Conservation (phyloP, 768 basidiomycete species). For the Termitomyces sp. region DNA sequence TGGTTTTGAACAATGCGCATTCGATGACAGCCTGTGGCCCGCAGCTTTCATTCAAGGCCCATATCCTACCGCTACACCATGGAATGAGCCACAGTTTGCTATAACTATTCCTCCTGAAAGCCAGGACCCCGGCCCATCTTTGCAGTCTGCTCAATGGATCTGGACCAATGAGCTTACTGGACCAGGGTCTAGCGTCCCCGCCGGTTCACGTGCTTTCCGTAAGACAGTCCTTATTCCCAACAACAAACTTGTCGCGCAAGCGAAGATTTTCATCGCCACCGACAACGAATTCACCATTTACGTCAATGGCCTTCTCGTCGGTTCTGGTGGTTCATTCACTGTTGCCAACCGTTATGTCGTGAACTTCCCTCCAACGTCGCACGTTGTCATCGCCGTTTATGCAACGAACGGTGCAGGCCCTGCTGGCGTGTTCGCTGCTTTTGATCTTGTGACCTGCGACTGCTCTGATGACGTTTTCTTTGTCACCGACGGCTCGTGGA, state of each 20-base stretch:
- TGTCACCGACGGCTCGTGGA: slow-evolving; percentile 21
- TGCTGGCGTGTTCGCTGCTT: slow-evolving; percentile 17
- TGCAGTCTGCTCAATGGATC: slow-evolving; percentile 23
- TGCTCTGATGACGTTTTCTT: slow-evolving; percentile 11
- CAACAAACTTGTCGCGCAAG: slow-evolving; percentile 17
- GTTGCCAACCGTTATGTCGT: slow-evolving; percentile 16
- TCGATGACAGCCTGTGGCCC: slow-evolving; percentile 25
- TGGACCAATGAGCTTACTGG: slow-evolving; percentile 25
- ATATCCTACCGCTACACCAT: slow-evolving; percentile 11
- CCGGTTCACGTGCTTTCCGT: slow-evolving; percentile 24
- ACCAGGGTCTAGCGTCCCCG: slow-evolving; percentile 14
- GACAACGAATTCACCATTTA: slow-evolving; percentile 25
- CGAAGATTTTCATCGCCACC: slow-evolving; percentile 19
- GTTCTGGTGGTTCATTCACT: slow-evolving; percentile 15
- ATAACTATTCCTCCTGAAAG: slow-evolving; percentile 13
- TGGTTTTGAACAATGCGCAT: slow-evolving; percentile 24
- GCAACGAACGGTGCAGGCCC: slow-evolving; percentile 11
- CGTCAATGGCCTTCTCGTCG: slow-evolving; percentile 23
- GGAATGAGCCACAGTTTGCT: slow-evolving; percentile 5
- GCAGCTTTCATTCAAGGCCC: slow-evolving; percentile 20
- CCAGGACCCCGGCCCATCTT: slow-evolving; percentile 17
- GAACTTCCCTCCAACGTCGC: slow-evolving; percentile 10
- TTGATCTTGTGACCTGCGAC: slow-evolving; percentile 15
- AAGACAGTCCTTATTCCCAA: slow-evolving; percentile 19
- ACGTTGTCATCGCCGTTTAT: slow-evolving; percentile 18